A percentile compares a stretch with the other conserved stretches of the same genome.
Conservation (phyloP, 1,139 yeast genomes). For the Pichia norvegensis region DNA sequence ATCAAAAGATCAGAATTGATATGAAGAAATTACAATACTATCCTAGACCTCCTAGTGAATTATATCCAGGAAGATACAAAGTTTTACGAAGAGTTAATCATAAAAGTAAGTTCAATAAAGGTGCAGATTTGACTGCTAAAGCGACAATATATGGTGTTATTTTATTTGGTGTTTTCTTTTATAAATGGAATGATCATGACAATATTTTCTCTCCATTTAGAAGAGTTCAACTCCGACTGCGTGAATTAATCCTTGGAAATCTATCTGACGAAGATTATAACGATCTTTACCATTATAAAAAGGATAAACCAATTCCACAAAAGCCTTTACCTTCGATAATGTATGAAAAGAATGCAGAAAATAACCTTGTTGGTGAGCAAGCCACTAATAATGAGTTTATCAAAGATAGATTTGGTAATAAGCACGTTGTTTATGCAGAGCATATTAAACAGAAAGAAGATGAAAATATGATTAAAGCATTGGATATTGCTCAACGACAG, state of each 20-base stretch:
- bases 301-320: slow-evolving; percentile 26
- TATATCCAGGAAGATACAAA: slow-evolving; percentile 75
- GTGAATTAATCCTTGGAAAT: slow-evolving; percentile 45
- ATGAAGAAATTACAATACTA: slow-evolving; percentile 69
- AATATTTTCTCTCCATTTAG: slow-evolving; percentile 66
- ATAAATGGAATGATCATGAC: slow-evolving; percentile 79
- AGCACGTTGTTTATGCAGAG: slow-evolving; percentile 72
- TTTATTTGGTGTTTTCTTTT: slow-evolving; percentile 59
- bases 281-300: slow-evolving; percentile 40
- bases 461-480: slow-evolving; percentile 49
- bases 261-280: slow-evolving; percentile 53
- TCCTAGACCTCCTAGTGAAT: slow-evolving; percentile 66
- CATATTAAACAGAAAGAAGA: slow-evolving; percentile 62
- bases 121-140: slow-evolving; percentile 44
- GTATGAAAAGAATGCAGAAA: slow-evolving; percentile 38
- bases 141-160: slow-evolving; percentile 40
- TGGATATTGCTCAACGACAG: slow-evolving; percentile 25
- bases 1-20: slow-evolving; percentile 61
- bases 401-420: slow-evolving; percentile 53
- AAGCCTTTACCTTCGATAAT: slow-evolving; percentile 25
- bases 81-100: slow-evolving; percentile 57
- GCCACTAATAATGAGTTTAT: slow-evolving; percentile 40
- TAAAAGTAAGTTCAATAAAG: slow-evolving; percentile 47
- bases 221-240: slow-evolving; percentile 47
- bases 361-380: slow-evolving; percentile 25